A percentile compares a stretch with the other conserved stretches of the same genome.
These are phyloP conservation scores for Trypethelium eluteriae DNA, from an alignment of 495 filamentous ascomycete species.

Conservation along the genomic window DNA sequence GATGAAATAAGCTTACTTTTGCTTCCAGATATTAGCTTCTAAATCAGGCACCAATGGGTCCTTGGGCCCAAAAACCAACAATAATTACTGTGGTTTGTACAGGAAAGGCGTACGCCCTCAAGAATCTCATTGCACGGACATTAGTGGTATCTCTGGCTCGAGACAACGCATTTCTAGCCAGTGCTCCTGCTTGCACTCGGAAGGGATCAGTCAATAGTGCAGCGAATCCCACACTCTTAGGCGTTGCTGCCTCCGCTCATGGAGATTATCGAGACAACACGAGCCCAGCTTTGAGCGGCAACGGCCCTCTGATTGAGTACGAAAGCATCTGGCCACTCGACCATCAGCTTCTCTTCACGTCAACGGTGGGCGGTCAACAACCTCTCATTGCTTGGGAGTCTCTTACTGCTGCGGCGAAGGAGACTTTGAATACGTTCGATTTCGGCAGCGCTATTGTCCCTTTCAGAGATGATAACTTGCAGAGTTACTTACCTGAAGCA, in stretches of 20 bases:
- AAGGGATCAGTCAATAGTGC: no score
- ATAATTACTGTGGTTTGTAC: no score
- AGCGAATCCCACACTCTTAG: conserved; percentile 34
- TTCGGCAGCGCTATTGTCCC: conserved; percentile 42
- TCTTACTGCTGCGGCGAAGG: conserved; percentile 36
- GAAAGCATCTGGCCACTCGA: conserved; percentile 44
- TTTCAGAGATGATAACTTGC: conserved; percentile 41
- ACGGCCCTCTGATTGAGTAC: conserved; percentile 43
- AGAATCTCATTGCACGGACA: no score
- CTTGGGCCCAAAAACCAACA: no score
- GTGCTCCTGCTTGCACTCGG: no score
- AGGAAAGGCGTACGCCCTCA: no score
- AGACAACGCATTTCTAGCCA: no score
- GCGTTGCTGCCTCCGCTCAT: conserved; percentile 47
- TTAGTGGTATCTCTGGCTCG: no score
- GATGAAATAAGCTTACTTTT: no score
- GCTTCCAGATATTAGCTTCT: no score
- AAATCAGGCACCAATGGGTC: no score
- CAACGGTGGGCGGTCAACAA: conserved; percentile 45
- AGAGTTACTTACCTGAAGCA: conserved; percentile 35
- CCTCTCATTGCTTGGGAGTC: conserved; percentile 50
- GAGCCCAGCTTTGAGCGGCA: conserved; percentile 30
- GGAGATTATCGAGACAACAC: conserved; percentile 46
- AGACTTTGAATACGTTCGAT: conserved; percentile 37
- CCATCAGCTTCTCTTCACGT: conserved; percentile 42